A percentile compares a stretch with the other conserved stretches of the same genome.
These are phyloP conservation scores for Solanum chilense DNA, from an alignment of 257 asterid species.

Conservation along the genomic window DNA sequence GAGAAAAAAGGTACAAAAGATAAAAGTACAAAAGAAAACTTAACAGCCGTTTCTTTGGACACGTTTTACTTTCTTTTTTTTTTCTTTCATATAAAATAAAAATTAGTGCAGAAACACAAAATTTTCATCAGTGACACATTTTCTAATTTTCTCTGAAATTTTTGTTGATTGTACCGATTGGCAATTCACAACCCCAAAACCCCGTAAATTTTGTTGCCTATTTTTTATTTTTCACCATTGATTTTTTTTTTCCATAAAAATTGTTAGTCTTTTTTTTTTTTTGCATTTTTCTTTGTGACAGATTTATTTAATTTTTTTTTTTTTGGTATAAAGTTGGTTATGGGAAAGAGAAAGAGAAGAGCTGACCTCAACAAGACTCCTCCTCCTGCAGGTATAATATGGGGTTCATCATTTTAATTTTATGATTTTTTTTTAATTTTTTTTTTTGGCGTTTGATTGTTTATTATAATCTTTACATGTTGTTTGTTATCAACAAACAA, in stretches of 20 bases:
- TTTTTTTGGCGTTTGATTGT: neutral
- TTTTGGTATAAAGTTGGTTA: neutral
- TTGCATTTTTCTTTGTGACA: neutral
- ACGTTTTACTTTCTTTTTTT: neutral
- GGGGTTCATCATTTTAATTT: neutral
- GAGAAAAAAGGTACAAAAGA: neutral
- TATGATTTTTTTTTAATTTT: neutral
- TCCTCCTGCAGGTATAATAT: slow-evolving; percentile 5
- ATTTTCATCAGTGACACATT: neutral
- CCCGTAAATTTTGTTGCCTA: neutral
- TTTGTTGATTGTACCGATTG: neutral
- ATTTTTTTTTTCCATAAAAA: neutral
- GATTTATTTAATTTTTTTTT: neutral
- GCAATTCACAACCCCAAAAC: neutral
- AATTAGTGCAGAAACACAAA: neutral
- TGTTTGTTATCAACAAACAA: neutral
- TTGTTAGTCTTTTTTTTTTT: neutral
- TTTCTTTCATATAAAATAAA: neutral
- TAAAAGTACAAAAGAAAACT: neutral
- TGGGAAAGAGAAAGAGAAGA: slow-evolving; percentile 6
- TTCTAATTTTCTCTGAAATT: neutral
- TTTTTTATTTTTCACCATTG: neutral
- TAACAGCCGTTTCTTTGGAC: neutral
- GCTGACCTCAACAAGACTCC: slow-evolving; percentile 7
- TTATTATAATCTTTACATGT: neutral